These are phyloP conservation scores for Alternaria postmessia DNA, from an alignment of 2,329 filamentous ascomycete genomes.

Conservation along the genomic window DNA sequence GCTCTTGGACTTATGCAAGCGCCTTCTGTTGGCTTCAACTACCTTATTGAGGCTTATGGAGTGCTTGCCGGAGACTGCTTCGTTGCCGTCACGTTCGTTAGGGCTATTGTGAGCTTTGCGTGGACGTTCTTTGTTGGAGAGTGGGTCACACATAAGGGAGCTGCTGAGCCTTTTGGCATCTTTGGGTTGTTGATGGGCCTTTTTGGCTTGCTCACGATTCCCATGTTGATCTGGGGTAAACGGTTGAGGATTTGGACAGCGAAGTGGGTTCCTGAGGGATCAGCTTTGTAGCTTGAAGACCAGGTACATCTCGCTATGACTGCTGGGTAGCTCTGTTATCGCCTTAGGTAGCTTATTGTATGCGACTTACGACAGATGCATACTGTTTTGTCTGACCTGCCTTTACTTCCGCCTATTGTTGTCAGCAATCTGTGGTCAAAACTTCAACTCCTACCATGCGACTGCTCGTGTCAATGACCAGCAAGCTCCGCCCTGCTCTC, in stretches of 20 bases:
- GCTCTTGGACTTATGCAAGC: conserved; percentile 54
- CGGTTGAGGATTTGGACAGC: conserved; percentile 53
- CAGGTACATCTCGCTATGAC: not conserved
- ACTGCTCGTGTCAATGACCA: not conserved
- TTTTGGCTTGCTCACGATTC: conserved; percentile 53
- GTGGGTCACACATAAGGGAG: conserved; percentile 57
- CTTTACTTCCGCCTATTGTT: not conserved
- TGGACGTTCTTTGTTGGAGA: conserved; percentile 64
- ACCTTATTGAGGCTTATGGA: conserved; percentile 61
- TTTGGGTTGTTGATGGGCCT: conserved; percentile 62
- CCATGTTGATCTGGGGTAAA: conserved; percentile 53
- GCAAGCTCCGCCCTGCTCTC: not conserved
- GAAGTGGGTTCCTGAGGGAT: conserved; percentile 37
- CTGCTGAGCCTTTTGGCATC: conserved; percentile 61
- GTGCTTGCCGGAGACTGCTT: conserved; percentile 62
- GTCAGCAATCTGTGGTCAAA: not conserved
- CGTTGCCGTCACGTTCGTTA: conserved; percentile 60
- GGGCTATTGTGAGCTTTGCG: conserved; percentile 61
- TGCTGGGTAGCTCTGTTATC: not conserved
- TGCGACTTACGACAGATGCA: too few relatives aligned
- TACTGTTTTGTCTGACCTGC: too few relatives aligned
- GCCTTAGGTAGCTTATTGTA: too few relatives aligned
- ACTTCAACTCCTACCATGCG: not conserved
- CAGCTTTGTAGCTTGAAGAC: conserved; percentile 15
- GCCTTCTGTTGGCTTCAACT: conserved; percentile 55